Evolutionary conservation across 257 asterid genomes (phyloP).

Genomic region (Solanum pennellii): DNA sequence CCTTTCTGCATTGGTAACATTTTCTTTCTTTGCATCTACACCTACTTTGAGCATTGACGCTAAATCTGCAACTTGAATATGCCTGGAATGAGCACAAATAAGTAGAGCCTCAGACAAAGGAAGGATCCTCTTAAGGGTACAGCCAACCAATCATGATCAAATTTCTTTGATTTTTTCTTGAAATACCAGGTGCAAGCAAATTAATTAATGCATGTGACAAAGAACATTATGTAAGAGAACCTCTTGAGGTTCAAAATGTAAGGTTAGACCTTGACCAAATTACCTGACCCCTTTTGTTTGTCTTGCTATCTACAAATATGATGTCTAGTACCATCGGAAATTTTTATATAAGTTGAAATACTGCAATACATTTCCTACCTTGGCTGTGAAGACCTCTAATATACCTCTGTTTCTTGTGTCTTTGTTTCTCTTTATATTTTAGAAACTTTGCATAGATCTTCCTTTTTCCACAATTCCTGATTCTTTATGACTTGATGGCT

Average conservation of each 20-base stretch:
- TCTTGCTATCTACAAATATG: neutral
- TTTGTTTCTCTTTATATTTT: neutral
- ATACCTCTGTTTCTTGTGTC: neutral
- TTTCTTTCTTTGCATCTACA: neutral
- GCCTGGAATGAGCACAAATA: neutral
- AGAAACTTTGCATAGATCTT: neutral
- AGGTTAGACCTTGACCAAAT: neutral
- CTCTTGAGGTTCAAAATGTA: neutral
- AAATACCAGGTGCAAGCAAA: neutral
- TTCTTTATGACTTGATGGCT: neutral
- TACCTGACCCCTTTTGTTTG: neutral
- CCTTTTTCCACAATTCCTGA: neutral
- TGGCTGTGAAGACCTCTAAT: neutral
- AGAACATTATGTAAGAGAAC: neutral
- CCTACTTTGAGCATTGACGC: neutral
- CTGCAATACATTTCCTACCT: neutral
- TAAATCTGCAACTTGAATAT: neutral
- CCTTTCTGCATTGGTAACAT: neutral
- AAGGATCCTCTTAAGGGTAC: neutral
- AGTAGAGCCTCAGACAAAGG: neutral
- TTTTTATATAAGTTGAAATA: neutral
- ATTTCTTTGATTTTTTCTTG: neutral
- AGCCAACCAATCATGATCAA: neutral
- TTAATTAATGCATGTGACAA: neutral
- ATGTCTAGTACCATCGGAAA: neutral